Conservation (phyloP, 2,329 filamentous ascomycete genomes). For the Cladosporium sp. region DNA sequence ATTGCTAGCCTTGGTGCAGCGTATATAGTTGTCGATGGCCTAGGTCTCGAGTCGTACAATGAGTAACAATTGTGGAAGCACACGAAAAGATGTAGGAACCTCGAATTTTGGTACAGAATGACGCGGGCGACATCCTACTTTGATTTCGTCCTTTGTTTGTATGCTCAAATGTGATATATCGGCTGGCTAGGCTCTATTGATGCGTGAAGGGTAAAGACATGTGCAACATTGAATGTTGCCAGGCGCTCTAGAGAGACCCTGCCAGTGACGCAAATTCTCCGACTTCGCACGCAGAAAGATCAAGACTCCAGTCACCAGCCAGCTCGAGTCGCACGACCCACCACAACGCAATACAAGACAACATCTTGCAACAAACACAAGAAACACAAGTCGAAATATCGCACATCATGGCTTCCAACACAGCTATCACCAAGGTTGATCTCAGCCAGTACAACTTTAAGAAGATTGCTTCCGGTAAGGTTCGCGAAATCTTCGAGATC, state of each 20-base stretch:
- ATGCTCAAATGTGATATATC: not conserved
- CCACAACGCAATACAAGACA: not conserved
- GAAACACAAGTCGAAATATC: not conserved
- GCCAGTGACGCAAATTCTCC: slow-evolving; percentile 17
- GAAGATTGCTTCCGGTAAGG: slow-evolving; percentile 66
- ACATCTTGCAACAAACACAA: not conserved
- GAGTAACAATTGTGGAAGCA: not conserved
- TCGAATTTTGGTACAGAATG: not conserved
- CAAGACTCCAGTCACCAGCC: slow-evolving; percentile 17
- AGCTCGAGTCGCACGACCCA: slow-evolving; percentile 9
- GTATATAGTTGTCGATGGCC: not conserved
- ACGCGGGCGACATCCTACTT: not conserved
- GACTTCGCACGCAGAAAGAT: slow-evolving; percentile 18
- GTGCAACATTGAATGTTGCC: not conserved
- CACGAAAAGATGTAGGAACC: not conserved
- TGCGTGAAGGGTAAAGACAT: not conserved
- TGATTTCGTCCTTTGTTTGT: not conserved
- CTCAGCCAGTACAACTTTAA: slow-evolving; percentile 37
- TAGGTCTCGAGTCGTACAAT: not conserved
- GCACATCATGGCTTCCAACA: slow-evolving; percentile 9
- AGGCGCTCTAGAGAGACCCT: slow-evolving; percentile 3
- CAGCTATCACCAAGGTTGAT: slow-evolving; percentile 23
- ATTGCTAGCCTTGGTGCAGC: not conserved
- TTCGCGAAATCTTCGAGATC: slow-evolving; percentile 76
- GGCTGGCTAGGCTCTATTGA: not conserved